These are phyloP conservation scores for Noccaea bulbosa DNA, from an alignment of 345 rosid species.

Conservation along the genomic window DNA sequence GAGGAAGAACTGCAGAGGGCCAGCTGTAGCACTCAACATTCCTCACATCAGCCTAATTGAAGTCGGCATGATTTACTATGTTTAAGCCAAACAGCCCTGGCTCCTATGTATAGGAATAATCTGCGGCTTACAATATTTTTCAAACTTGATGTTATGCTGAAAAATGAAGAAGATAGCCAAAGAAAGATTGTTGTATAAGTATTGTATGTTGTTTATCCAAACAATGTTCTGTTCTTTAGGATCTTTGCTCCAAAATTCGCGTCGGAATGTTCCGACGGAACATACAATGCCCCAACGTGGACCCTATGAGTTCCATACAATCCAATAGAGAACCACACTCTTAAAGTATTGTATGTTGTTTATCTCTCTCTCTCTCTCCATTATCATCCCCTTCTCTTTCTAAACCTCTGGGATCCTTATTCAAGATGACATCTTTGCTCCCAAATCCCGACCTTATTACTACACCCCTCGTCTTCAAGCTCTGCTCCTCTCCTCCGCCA, in stretches of 20 bases:
- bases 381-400: slow-evolving; percentile 30
- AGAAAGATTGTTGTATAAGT: no score
- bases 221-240: no score
- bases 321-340: slow-evolving; percentile 73
- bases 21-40: slow-evolving; percentile 85
- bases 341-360: no score
- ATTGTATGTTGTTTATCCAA: no score
- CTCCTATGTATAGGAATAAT: not conserved
- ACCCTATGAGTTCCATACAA: slow-evolving; percentile 87
- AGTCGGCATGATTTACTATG: slow-evolving; percentile 95
- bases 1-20: slow-evolving; percentile 93
- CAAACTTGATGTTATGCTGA: no score
- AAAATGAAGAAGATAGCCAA: no score
- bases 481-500: slow-evolving; percentile 43
- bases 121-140: no score
- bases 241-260: no score
- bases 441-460: slow-evolving; percentile 43
- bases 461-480: slow-evolving; percentile 48
- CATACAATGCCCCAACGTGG: slow-evolving; percentile 67
- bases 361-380: slow-evolving; percentile 21
- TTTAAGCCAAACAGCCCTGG: slow-evolving; percentile 41
- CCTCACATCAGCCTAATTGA: slow-evolving; percentile 94
- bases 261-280: no score
- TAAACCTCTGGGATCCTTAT: slow-evolving; percentile 30
- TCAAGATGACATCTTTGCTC: slow-evolving; percentile 57